These are phyloP conservation scores for Alternaria metachromatica DNA, from an alignment of 2,329 filamentous ascomycete genomes.

Conservation along the genomic window DNA sequence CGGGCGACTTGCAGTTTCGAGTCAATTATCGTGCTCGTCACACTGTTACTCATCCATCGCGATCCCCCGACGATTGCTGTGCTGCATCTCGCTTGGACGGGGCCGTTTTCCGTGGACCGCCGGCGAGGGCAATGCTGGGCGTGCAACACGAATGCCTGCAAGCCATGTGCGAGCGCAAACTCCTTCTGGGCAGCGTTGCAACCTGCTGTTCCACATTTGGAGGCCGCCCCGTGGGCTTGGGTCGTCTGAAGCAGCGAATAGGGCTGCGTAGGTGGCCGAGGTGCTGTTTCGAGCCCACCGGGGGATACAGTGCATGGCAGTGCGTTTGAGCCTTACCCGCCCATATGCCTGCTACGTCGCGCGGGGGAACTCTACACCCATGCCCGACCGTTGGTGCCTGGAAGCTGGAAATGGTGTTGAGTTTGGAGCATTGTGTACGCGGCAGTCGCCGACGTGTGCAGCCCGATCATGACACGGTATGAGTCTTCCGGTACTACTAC, in stretches of 20 bases:
- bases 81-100: conserved; percentile 10
- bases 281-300: conserved; percentile 5
- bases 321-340: conserved; percentile 23
- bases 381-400: conserved; percentile 25
- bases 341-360: conserved; percentile 10
- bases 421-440: conserved; percentile 11
- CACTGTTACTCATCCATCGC: conserved; percentile 18
- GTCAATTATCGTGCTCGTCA: conserved; percentile 31
- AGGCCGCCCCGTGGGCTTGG: conserved; percentile 23
- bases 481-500: conserved; percentile 4
- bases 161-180: conserved; percentile 20
- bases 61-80: conserved; percentile 1
- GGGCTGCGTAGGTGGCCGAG: conserved; percentile 1
- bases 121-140: conserved; percentile 16
- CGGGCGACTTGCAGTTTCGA: conserved; percentile 8
- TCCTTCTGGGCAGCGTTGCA: conserved; percentile 33
- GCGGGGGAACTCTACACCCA: neutral
- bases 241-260: conserved; percentile 18
- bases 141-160: conserved; percentile 3
- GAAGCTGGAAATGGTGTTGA: conserved; percentile 7
- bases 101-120: conserved; percentile 15
- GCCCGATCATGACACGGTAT: conserved; percentile 11
- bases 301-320: conserved; percentile 36
- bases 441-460: conserved; percentile 17
- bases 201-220: conserved; percentile 22